Evolutionary conservation across 441 rosid species (phyloP).

Genomic region (Aquilaria agallochum): DNA sequence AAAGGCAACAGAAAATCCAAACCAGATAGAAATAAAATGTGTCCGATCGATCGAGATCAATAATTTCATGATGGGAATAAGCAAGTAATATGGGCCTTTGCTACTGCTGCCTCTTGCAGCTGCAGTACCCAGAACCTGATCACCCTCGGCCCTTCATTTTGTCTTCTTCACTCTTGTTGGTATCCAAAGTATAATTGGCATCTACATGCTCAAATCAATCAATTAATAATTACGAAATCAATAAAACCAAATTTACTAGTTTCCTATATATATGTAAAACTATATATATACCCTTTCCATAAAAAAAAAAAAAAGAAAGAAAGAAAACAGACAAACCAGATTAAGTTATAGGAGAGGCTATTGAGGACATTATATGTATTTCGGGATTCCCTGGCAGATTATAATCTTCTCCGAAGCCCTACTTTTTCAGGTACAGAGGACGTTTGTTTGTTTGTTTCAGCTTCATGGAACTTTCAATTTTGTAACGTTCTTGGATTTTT

Average conservation of each 20-base stretch:
- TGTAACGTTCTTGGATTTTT: constrained; percentile 21
- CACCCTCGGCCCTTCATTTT: constrained; percentile 14
- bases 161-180: constrained; percentile 38
- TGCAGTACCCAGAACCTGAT: constrained; percentile 25
- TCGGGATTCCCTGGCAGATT: constrained; percentile 8
- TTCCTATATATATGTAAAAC: too few relatives aligned
- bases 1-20: constrained; percentile 5
- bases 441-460: constrained; percentile 22
- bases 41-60: constrained; percentile 9
- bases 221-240: constrained; percentile 2
- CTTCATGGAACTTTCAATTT: constrained; percentile 45
- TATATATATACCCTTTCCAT: too few relatives aligned
- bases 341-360: too few relatives aligned
- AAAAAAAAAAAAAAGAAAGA: too few relatives aligned
- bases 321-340: too few relatives aligned
- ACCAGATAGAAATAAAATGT: not conserved
- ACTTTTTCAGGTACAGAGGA: constrained; percentile 15
- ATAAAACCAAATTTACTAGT: not conserved
- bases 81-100: constrained; percentile 21
- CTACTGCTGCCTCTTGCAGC: constrained; percentile 10
- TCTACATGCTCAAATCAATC: not conserved
- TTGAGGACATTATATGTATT: not conserved
- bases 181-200: constrained; percentile 15
- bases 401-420: not conserved
- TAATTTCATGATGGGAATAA: constrained; percentile 19